Conservation (phyloP, 1,284 basidiomycete species). For the Cryptococcus sp. region DNA sequence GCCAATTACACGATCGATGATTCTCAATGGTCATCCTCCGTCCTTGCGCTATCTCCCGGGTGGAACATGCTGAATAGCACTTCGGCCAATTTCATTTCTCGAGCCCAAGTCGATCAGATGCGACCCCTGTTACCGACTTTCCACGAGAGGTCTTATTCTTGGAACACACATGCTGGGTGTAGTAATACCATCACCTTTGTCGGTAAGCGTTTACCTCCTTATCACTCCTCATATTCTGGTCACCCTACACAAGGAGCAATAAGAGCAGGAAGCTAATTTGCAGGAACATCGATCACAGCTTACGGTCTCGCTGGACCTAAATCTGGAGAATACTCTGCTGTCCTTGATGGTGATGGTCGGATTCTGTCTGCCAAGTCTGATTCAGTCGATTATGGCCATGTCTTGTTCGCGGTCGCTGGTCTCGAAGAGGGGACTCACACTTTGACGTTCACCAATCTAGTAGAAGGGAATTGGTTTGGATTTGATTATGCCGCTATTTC, state of each 20-base stretch:
- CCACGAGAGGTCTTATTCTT: constrained; percentile 24
- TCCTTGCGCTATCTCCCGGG: constrained; percentile 19
- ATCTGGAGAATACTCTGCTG: constrained; percentile 12
- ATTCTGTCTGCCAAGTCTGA: constrained; percentile 9
- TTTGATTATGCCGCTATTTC: constrained; percentile 29
- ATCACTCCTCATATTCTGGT: no score
- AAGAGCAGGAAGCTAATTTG: background rate
- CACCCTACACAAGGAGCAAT: background rate
- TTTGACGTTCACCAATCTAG: constrained; percentile 16
- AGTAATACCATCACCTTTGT: constrained; percentile 19
- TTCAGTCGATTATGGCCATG: constrained; percentile 9
- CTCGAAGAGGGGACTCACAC: constrained; percentile 15
- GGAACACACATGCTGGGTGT: constrained; percentile 18
- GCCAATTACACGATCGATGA: constrained; percentile 33
- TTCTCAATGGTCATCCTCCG: constrained; percentile 27
- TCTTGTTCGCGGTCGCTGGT: constrained; percentile 18
- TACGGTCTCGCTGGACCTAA: constrained; percentile 25
- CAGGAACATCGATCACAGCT: constrained; percentile 13
- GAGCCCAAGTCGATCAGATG: constrained; percentile 15
- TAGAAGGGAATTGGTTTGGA: constrained; percentile 14
- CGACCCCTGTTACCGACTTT: constrained; percentile 19
- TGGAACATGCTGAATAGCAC: constrained; percentile 37
- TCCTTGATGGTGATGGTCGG: constrained; percentile 12
- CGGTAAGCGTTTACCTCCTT: no score
- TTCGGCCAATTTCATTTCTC: constrained; percentile 21